phyloP scores from a whole-genome alignment of 2,329 filamentous ascomycete genomes.

The Colletotrichum paranaense region DNA sequence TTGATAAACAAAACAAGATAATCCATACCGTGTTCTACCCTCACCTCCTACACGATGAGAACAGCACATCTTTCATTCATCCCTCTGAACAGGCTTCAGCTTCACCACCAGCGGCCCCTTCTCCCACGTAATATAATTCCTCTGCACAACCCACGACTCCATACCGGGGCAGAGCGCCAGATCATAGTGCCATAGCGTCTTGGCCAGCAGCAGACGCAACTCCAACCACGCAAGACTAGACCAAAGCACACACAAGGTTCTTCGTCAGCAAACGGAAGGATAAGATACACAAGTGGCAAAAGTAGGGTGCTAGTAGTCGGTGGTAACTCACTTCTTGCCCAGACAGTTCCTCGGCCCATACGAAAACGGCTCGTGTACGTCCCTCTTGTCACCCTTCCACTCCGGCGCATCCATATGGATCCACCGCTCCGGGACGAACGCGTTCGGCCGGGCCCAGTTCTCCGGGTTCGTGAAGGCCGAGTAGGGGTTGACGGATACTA shows the following conservation, averaged over 20 bases:
- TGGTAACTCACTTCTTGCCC: slow-evolving; percentile 52
- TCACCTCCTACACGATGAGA: too few species aligned
- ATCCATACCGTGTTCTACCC: too few species aligned
- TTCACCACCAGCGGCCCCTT: slow-evolving; percentile 30
- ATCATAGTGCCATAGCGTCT: slow-evolving; percentile 62
- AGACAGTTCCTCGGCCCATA: slow-evolving; percentile 62
- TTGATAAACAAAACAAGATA: too few species aligned
- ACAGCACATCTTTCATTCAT: not conserved
- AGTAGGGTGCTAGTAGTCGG: too few species aligned
- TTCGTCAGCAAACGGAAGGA: not conserved
- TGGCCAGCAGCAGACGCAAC: slow-evolving; percentile 60
- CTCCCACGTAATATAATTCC: slow-evolving; percentile 52
- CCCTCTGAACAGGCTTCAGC: slow-evolving; percentile 8
- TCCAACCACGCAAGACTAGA: slow-evolving; percentile 60
- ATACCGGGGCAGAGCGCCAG: slow-evolving; percentile 49
- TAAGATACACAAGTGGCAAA: too few species aligned
- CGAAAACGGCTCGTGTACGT: slow-evolving; percentile 59
- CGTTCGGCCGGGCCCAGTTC: slow-evolving; percentile 56
- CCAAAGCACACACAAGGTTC: not conserved
- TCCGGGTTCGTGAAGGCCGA: slow-evolving; percentile 21
- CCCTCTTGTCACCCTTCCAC: slow-evolving; percentile 49
- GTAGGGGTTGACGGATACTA: slow-evolving; percentile 28
- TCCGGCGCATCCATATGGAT: slow-evolving; percentile 27
- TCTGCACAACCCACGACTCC: slow-evolving; percentile 52
- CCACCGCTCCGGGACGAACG: slow-evolving; percentile 61